Conservation (phyloP, 2,329 filamentous ascomycete genomes). For the Fusarium sp. region DNA sequence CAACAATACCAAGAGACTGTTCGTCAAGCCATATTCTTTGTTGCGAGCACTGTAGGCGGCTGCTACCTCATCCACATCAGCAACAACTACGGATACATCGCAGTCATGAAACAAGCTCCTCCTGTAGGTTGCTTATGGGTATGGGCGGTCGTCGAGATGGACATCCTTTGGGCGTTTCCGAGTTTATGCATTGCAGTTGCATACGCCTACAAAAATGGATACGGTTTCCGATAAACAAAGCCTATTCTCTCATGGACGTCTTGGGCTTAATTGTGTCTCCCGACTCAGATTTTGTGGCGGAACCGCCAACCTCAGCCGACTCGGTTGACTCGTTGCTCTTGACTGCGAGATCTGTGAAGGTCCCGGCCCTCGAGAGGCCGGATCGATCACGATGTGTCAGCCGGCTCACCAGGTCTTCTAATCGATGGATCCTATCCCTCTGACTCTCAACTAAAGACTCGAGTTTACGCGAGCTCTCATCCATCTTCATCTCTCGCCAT, state of each 20-base stretch:
- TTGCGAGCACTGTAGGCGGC: slow-evolving; percentile 68
- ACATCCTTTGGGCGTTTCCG: slow-evolving; percentile 70
- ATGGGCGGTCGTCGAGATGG: slow-evolving; percentile 90
- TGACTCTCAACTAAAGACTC: slow-evolving; percentile 39
- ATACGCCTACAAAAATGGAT: slow-evolving; percentile 61
- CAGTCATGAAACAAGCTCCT: slow-evolving; percentile 92
- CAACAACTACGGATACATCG: slow-evolving; percentile 82
- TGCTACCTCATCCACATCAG: slow-evolving; percentile 84
- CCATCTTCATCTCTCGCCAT: slow-evolving; percentile 43
- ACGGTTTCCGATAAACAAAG: slow-evolving; percentile 49
- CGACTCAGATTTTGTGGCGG: neutral
- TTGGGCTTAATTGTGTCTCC: neutral
- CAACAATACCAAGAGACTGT: slow-evolving; percentile 56
- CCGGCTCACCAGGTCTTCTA: slow-evolving; percentile 31
- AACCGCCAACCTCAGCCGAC: slow-evolving; percentile 7
- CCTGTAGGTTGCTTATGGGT: slow-evolving; percentile 90
- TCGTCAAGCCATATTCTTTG: slow-evolving; percentile 71
- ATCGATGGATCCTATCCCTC: slow-evolving; percentile 36
- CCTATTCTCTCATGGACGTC: neutral
- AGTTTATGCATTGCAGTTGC: slow-evolving; percentile 58
- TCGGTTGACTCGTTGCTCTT: slow-evolving; percentile 19
- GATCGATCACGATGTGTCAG: slow-evolving; percentile 16
- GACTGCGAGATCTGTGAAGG: slow-evolving; percentile 10
- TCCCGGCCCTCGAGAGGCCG: slow-evolving; percentile 18
- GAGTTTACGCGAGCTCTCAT: slow-evolving; percentile 40